These are phyloP conservation scores for Botrytis medusae DNA, from an alignment of 2,329 filamentous ascomycete species.

Conservation along the genomic window DNA sequence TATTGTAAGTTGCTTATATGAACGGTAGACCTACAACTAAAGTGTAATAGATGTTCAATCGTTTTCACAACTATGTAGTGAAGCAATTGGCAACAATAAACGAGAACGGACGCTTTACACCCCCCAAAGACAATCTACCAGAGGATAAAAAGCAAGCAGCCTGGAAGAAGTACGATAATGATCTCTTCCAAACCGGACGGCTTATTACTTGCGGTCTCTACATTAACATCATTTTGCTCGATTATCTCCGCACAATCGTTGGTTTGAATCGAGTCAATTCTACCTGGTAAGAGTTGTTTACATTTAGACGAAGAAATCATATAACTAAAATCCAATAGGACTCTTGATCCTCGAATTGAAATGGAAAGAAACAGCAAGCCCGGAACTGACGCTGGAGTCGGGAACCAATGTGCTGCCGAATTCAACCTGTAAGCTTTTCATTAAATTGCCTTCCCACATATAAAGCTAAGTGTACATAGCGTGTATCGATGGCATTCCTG, in stretches of 20 bases:
- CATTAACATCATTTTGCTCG: slow-evolving; percentile 73
- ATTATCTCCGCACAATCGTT: slow-evolving; percentile 71
- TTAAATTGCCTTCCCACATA: too few relatives aligned
- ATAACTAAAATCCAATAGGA: slow-evolving; percentile 39
- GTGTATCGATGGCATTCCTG: slow-evolving; percentile 84
- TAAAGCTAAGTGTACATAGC: neutral
- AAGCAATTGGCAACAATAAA: slow-evolving; percentile 78
- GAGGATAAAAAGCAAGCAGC: slow-evolving; percentile 51
- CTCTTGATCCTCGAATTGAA: slow-evolving; percentile 71
- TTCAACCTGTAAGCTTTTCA: slow-evolving; percentile 62
- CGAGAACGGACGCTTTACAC: slow-evolving; percentile 73
- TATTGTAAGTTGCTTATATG: slow-evolving; percentile 43
- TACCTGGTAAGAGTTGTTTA: slow-evolving; percentile 53
- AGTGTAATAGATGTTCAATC: slow-evolving; percentile 59
- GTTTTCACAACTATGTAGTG: slow-evolving; percentile 84
- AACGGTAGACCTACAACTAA: slow-evolving; percentile 39
- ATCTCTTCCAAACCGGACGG: slow-evolving; percentile 74
- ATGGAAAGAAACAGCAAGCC: slow-evolving; percentile 59
- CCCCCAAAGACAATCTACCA: slow-evolving; percentile 52
- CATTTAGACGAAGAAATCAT: too few relatives aligned
- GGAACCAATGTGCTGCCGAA: slow-evolving; percentile 80
- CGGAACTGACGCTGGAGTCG: slow-evolving; percentile 56
- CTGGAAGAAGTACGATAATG: slow-evolving; percentile 70
- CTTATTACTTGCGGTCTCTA: slow-evolving; percentile 73
- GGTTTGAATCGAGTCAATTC: slow-evolving; percentile 31